phyloP scores from a whole-genome alignment of 2,329 filamentous ascomycete species.

The Bimuria novae-zelandiae region DNA sequence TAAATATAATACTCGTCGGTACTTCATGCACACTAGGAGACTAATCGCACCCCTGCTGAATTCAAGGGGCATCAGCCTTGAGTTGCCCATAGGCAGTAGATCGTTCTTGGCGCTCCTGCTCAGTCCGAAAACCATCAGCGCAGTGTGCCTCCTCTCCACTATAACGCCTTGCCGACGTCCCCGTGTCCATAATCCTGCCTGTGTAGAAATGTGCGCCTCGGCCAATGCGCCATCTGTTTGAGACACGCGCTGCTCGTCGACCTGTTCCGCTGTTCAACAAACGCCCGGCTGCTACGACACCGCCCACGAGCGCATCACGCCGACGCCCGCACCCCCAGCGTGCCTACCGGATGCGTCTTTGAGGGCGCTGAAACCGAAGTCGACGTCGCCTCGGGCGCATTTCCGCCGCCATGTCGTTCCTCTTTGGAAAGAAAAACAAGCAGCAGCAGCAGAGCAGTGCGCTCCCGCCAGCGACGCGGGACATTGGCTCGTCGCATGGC shows the following conservation, averaged over 20 bases:
- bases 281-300: conserved; percentile 15
- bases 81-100: no score
- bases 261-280: conserved; percentile 14
- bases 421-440: conserved; percentile 56
- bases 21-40: conserved; percentile 2
- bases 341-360: conserved; percentile 40
- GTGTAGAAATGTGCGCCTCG: conserved; percentile 3
- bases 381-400: conserved; percentile 25
- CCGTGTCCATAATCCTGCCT: neutral
- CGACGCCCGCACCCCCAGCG: conserved; percentile 10
- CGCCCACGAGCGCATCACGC: conserved; percentile 8
- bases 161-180: neutral
- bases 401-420: conserved; percentile 54
- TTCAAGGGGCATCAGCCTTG: no score
- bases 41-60: neutral
- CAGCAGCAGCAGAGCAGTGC: conserved; percentile 47
- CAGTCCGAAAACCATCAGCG: neutral
- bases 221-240: conserved; percentile 1
- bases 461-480: conserved; percentile 60
- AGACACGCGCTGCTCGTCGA: conserved; percentile 7
- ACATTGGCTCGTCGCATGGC: conserved; percentile 62
- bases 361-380: conserved; percentile 28
- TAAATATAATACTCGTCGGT: neutral
- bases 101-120: conserved; percentile 4
- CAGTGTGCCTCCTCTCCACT: neutral